Evolutionary conservation across 495 filamentous ascomycete species (phyloP).

Genomic region (Wilcoxina mikolae): DNA sequence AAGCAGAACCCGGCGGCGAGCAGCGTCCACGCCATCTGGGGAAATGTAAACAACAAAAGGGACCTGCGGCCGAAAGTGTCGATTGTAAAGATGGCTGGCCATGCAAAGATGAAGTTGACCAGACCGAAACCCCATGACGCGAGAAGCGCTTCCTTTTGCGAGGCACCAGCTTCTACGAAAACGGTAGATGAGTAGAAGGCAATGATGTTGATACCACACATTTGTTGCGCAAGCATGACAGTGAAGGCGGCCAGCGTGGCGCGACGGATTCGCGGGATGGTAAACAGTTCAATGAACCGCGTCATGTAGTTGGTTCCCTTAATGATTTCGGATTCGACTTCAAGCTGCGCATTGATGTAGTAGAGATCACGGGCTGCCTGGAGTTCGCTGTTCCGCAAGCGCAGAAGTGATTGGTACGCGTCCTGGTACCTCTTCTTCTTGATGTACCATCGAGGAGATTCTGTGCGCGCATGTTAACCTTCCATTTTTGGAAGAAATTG

Average conservation of each 20-base stretch:
- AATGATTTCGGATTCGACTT: slow-evolving; percentile 54
- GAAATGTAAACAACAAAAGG: slow-evolving; percentile 51
- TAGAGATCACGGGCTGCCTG: slow-evolving; percentile 73
- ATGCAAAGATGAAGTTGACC: slow-evolving; percentile 50
- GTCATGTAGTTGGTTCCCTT: slow-evolving; percentile 37
- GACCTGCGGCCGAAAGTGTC: slow-evolving; percentile 50
- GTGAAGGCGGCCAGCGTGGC: slow-evolving; percentile 56
- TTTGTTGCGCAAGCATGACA: slow-evolving; percentile 66
- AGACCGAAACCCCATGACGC: slow-evolving; percentile 60
- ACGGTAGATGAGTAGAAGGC: slow-evolving; percentile 68
- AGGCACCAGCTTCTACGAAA: slow-evolving; percentile 49
- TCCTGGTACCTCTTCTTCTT: slow-evolving; percentile 46
- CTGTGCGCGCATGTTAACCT: neutral
- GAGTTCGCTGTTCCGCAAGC: slow-evolving; percentile 49
- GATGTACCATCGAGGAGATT: slow-evolving; percentile 52
- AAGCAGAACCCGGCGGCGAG: slow-evolving; percentile 46
- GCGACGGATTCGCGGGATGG: slow-evolving; percentile 59
- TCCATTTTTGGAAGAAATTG: neutral
- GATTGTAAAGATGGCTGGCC: slow-evolving; percentile 54
- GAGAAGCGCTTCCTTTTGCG: slow-evolving; percentile 44
- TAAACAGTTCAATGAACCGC: slow-evolving; percentile 52
- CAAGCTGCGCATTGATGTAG: slow-evolving; percentile 57
- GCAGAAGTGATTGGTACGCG: slow-evolving; percentile 50
- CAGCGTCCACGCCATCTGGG: slow-evolving; percentile 41
- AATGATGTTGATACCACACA: slow-evolving; percentile 41